phyloP scores from a whole-genome alignment of 2,329 filamentous ascomycete species.

The Samsoniella hepiali region DNA sequence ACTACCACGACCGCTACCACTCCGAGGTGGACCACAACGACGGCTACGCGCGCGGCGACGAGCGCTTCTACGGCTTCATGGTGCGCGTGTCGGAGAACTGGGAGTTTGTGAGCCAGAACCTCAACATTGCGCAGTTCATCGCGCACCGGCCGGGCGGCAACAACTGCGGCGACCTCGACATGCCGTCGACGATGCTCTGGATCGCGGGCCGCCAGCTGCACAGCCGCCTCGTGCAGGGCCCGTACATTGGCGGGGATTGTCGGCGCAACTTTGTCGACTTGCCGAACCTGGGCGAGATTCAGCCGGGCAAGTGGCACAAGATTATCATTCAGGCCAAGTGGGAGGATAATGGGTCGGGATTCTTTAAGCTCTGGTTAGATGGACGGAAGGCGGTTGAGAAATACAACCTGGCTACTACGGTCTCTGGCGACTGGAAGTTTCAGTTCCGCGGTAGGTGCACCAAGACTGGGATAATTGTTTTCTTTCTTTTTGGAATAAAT shows the following conservation, averaged over 20 bases:
- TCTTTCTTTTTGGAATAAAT: neutral
- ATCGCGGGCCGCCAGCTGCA: constrained; percentile 41
- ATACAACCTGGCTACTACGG: constrained; percentile 40
- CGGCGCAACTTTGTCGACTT: constrained; percentile 23
- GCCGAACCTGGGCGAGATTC: constrained; percentile 36
- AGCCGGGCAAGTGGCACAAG: constrained; percentile 44
- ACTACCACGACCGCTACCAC: constrained; percentile 46
- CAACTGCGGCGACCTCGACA: constrained; percentile 43
- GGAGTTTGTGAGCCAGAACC: constrained; percentile 44
- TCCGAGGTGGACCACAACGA: constrained; percentile 44
- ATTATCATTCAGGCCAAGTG: constrained; percentile 45
- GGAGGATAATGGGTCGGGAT: constrained; percentile 42
- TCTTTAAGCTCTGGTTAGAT: constrained; percentile 46
- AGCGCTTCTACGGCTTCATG: constrained; percentile 47
- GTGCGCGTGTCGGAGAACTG: constrained; percentile 47
- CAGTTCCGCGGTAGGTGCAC: constrained; percentile 35
- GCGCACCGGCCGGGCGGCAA: constrained; percentile 42
- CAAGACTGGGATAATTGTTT: neutral
- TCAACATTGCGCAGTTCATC: constrained; percentile 51
- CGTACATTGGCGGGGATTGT: constrained; percentile 28
- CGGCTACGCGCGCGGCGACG: constrained; percentile 44
- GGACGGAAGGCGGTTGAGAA: constrained; percentile 42
- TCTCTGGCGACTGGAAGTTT: constrained; percentile 42
- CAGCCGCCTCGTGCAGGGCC: constrained; percentile 35
- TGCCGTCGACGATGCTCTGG: constrained; percentile 49